phyloP scores from a whole-genome alignment of 208 protist species.

The Borovskyia barvae region DNA sequence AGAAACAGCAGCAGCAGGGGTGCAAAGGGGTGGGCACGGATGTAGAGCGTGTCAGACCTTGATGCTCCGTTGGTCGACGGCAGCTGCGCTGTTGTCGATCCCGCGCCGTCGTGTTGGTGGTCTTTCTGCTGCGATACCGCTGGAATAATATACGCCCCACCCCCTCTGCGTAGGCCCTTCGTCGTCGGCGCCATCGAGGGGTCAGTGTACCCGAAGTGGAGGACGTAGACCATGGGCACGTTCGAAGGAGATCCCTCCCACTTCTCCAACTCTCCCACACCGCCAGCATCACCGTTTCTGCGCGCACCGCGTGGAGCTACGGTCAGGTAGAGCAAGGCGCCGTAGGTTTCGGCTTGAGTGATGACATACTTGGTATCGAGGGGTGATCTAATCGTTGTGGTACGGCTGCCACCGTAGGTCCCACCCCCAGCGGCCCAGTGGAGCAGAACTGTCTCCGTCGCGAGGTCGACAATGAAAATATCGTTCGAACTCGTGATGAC shows the following conservation, averaged over 20 bases:
- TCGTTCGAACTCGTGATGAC: conserved; percentile 29
- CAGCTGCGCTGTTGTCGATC: background rate
- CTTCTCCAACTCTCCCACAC: conserved; percentile 11
- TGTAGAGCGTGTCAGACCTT: conserved; percentile 7
- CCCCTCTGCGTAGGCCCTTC: conserved; percentile 7
- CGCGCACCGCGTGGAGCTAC: conserved; percentile 13
- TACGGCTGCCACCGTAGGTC: conserved; percentile 5
- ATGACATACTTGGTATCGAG: conserved; percentile 17
- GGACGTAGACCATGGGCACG: conserved; percentile 27
- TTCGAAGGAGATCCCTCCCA: conserved; percentile 13
- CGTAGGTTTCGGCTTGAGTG: conserved; percentile 31
- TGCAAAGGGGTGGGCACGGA: conserved; percentile 37
- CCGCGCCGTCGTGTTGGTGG: conserved; percentile 3
- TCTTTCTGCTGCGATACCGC: conserved; percentile 1
- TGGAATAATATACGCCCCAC: conserved; percentile 29
- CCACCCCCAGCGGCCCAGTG: conserved; percentile 11
- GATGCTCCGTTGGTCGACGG: background rate
- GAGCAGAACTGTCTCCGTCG: conserved; percentile 18
- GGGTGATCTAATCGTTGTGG: conserved; percentile 6
- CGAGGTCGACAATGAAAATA: conserved; percentile 26
- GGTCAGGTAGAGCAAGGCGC: conserved; percentile 31
- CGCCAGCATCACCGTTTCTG: background rate
- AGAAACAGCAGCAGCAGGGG: conserved; percentile 30
- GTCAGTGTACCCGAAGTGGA: conserved; percentile 28
- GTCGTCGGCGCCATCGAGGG: conserved; percentile 17